Conservation (phyloP, 306 rosid genomes). For the Dalbergia cochinchinensis region DNA sequence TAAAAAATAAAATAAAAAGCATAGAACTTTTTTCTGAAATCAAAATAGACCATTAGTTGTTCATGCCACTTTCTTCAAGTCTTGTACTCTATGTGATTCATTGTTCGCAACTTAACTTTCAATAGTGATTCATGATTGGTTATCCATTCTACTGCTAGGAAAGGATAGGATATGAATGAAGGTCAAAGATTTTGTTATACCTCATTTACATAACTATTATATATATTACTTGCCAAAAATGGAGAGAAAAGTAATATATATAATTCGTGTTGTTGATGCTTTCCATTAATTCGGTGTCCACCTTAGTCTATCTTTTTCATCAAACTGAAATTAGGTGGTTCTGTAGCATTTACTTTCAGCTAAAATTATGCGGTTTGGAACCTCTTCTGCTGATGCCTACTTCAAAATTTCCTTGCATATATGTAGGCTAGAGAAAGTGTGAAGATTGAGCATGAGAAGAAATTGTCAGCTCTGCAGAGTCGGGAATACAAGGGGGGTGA, state of each 20-base stretch:
- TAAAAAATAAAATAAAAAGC: too few species aligned
- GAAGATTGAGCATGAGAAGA: conserved; percentile 90
- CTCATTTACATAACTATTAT: background rate
- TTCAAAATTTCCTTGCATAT: conserved; percentile 40
- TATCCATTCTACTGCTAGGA: background rate
- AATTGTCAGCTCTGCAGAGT: conserved; percentile 77
- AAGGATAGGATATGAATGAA: background rate
- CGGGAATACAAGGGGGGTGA: conserved; percentile 92
- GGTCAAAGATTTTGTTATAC: background rate
- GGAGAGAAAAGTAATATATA: conserved; percentile 5
- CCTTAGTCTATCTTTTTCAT: background rate
- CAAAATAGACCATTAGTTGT: background rate
- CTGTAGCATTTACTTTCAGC: conserved; percentile 43
- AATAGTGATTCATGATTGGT: background rate
- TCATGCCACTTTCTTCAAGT: background rate
- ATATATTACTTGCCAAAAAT: background rate
- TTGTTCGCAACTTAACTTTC: background rate
- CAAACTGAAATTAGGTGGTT: conserved; percentile 25
- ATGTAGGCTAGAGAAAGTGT: conserved; percentile 84
- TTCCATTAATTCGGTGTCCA: background rate
- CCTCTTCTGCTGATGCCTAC: conserved; percentile 41
- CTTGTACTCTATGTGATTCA: background rate
- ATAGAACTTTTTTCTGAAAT: too few species aligned
- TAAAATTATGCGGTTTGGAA: conserved; percentile 33
- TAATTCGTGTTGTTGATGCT: background rate